phyloP scores from a whole-genome alignment of 345 rosid genomes.

The Garcia nutans region DNA sequence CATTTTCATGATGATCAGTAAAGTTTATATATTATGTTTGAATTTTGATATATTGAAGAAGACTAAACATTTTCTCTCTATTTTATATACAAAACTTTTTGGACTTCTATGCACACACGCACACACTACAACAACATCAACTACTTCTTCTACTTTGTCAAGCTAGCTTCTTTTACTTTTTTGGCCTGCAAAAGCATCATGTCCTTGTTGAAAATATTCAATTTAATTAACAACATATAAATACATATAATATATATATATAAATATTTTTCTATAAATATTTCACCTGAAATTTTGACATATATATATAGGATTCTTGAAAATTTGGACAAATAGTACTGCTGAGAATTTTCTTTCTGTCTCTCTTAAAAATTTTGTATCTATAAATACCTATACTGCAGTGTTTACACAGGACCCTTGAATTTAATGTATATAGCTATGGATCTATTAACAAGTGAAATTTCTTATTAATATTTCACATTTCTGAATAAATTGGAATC shows the following conservation, averaged over 20 bases:
- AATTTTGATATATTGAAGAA: neutral
- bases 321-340: constrained; percentile 13
- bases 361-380: neutral
- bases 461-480: neutral
- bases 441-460: neutral
- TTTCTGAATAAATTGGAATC: neutral
- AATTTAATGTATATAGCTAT: neutral
- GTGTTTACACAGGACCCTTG: neutral
- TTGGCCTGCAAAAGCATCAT: constrained; percentile 17
- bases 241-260: neutral
- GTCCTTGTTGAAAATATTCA: too few species aligned
- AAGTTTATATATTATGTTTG: neutral
- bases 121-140: neutral
- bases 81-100: neutral
- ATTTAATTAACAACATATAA: constrained; percentile 4
- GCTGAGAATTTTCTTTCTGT: neutral
- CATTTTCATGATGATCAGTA: neutral
- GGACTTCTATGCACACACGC: neutral
- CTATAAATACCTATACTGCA: constrained; percentile 1
- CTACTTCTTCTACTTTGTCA: constrained; percentile 14
- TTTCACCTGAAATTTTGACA: neutral
- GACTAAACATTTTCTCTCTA: neutral
- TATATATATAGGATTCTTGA: neutral
- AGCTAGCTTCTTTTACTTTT: constrained; percentile 22
- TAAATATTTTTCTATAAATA: neutral